A percentile compares a stretch with the other conserved stretches of the same genome.
Evolutionary conservation across 2,329 filamentous ascomycete genomes (phyloP).

Genomic region (Colletotrichum cuscutae): DNA sequence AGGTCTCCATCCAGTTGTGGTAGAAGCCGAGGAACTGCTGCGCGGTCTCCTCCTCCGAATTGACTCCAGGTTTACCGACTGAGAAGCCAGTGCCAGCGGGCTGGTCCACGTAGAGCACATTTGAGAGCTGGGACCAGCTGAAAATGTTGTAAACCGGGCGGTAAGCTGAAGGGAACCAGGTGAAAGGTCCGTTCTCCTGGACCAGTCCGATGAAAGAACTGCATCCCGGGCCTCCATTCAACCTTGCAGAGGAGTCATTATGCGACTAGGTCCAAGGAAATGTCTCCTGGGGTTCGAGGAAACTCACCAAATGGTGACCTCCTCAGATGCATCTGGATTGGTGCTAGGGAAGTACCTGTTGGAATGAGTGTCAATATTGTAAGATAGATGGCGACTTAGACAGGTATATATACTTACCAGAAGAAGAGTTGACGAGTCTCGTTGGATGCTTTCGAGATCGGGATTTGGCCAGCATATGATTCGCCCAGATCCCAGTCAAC

Average conservation of each 20-base stretch:
- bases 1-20: constrained; percentile 80
- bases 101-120: constrained; percentile 45
- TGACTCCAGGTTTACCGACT: constrained; percentile 72
- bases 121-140: constrained; percentile 53
- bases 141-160: constrained; percentile 61
- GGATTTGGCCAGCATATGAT: constrained; percentile 72
- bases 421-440: constrained; percentile 69
- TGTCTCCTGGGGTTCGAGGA: neutral
- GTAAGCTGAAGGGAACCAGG: constrained; percentile 76
- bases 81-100: constrained; percentile 45
- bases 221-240: constrained; percentile 58
- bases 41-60: constrained; percentile 73
- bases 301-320: constrained; percentile 64
- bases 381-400: neutral
- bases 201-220: constrained; percentile 74
- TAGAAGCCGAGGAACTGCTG: constrained; percentile 80
- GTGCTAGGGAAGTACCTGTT: constrained; percentile 52
- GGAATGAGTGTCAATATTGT: neutral
- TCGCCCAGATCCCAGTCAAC: constrained; percentile 76
- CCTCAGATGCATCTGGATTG: constrained; percentile 70
- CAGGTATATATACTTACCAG: constrained; percentile 71
- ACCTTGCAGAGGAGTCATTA: neutral
- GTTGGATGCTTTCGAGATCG: constrained; percentile 57
- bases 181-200: constrained; percentile 80
- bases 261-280: neutral